Evolutionary conservation across 306 rosid species (phyloP), one percentile per base, ranked within the genome.

Genomic region (Quercus robur): DNA sequence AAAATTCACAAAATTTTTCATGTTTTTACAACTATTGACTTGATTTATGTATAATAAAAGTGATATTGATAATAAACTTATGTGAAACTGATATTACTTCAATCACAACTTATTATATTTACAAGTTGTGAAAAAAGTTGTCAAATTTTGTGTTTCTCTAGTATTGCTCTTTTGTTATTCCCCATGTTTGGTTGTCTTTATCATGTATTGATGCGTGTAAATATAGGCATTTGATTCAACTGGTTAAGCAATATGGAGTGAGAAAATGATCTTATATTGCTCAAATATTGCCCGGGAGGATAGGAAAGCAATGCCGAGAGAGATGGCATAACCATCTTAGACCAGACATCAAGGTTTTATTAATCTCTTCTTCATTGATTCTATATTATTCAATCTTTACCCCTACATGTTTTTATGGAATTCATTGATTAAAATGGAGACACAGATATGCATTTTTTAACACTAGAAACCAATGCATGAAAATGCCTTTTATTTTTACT

Each of bases 311-410:
- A 9, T 95, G 99, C 77, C 90, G 99, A 85, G 98, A 95, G 81
- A 82, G 99, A 81, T 95, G 99, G 98, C 99, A 95, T 83, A 95
- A 95, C 78, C 99, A 95, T 82, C 90, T 95, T 64, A 87, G 90
- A 77, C 99, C 99, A 20, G 98, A 91, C 83, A 95, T 95, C 74
- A 95, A 91, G 98, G 99, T 95, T 71, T 56, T 66, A 21, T 56
- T 66, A 21, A 61, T 30, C 75, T 70, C 73, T 71, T 67, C 77
- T 25, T 70, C 33, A 38, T 35, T 41, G 12, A 38, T 35, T 33
- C 25, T 33, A 18, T 15, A 10, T 17, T 2, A 30, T 33, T 67
- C 25, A 13, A 19, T 31, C 71, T 31, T 31, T 35, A 33, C 13
- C 23, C 15, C 71, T 35, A 33, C n/a, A 1, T 35, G 11, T 19